Base-by-base conservation (phyloP, 768 basidiomycete species). In the Sporobolomyces roseus region DNA sequence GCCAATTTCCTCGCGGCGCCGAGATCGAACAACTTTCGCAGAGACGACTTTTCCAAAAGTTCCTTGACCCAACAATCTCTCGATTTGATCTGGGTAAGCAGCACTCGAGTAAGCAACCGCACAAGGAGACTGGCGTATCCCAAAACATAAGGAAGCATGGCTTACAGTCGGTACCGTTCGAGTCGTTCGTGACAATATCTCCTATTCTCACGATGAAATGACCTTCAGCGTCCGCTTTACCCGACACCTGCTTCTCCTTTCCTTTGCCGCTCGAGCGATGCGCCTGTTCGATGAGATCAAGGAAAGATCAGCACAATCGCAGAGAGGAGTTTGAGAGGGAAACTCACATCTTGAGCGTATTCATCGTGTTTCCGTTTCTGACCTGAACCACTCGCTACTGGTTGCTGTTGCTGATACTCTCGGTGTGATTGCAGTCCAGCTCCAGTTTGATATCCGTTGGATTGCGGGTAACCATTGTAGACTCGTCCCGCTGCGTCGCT, bases 41-140 rank as follows among this genome's bases (percentile, higher is more conserved):
- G 97, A 91, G 54, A 99, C 93, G 35, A 99, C 96, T 79, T 98
- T 99, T 74, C 96, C 96, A 77, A 98, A 99, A 19, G 96, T 98
- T 17, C 96, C 96, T 81, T 98, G 94, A 23, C 96, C 96, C 8
- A 99, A 83, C 29, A 93, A 82, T 65, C 87, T 84, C 68, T 93
- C 86, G 48, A 93, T 97, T 54, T 89, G 90, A 85, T 97, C 94
- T 97, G 48, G 19, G 45, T n/a, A n/a, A n/a, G n/a, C n/a, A n/a
- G n/a, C n/a, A n/a, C n/a, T n/a, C n/a, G n/a, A n/a, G n/a, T n/a
- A n/a, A n/a, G n/a, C n/a, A n/a, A n/a, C n/a, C n/a, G n/a, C n/a
- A n/a, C n/a, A n/a, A n/a, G n/a, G n/a, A n/a, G n/a, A n/a, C n/a
- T n/a, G n/a, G n/a, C n/a, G n/a, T n/a, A n/a, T n/a, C n/a, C n/a